These are phyloP conservation scores for Globisporangium acanthophoron DNA, from an alignment of 352 stramenopile species.

Conservation along the genomic window DNA sequence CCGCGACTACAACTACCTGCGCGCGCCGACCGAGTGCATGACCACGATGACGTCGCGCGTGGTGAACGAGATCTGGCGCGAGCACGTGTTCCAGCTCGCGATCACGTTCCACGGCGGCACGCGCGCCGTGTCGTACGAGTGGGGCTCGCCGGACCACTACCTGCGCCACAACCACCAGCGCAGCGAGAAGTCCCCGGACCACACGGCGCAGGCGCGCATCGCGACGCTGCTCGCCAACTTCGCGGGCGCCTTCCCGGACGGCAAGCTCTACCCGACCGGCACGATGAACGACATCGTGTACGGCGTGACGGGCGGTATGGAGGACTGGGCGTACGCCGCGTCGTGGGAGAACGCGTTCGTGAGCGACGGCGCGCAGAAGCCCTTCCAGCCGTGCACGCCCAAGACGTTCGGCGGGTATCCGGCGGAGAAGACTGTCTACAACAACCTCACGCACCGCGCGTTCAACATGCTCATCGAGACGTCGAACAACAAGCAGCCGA, in stretches of 20 bases:
- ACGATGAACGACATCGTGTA: constrained; percentile 98
- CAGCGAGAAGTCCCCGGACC: constrained; percentile 78
- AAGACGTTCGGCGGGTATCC: constrained; percentile 89
- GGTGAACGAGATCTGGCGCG: constrained; percentile 95
- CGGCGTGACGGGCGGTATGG: constrained; percentile 95
- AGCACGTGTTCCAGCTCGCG: constrained; percentile 96
- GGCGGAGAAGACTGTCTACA: constrained; percentile 89
- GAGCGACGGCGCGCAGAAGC: constrained; percentile 18
- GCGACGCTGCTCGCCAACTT: constrained; percentile 58
- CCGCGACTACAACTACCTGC: constrained; percentile 97
- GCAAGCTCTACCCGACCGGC: constrained; percentile 69
- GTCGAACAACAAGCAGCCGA: constrained; percentile 87
- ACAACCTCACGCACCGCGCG: constrained; percentile 88
- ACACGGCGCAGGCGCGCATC: constrained; percentile 61
- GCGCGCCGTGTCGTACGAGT: constrained; percentile 97
- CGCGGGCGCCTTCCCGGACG: constrained; percentile 64
- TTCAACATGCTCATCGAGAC: constrained; percentile 98
- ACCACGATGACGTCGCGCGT: constrained; percentile 92
- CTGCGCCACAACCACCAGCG: constrained; percentile 30
- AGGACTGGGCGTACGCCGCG: constrained; percentile 96
- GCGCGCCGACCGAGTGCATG: constrained; percentile 87
- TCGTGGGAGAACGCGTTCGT: constrained; percentile 81
- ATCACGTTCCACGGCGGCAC: constrained; percentile 98
- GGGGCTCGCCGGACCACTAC: constrained; percentile 92
- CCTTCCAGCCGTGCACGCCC: constrained; percentile 79